These are phyloP conservation scores for Calonectria montana DNA, from an alignment of 2,329 filamentous ascomycete genomes.

Conservation along the genomic window DNA sequence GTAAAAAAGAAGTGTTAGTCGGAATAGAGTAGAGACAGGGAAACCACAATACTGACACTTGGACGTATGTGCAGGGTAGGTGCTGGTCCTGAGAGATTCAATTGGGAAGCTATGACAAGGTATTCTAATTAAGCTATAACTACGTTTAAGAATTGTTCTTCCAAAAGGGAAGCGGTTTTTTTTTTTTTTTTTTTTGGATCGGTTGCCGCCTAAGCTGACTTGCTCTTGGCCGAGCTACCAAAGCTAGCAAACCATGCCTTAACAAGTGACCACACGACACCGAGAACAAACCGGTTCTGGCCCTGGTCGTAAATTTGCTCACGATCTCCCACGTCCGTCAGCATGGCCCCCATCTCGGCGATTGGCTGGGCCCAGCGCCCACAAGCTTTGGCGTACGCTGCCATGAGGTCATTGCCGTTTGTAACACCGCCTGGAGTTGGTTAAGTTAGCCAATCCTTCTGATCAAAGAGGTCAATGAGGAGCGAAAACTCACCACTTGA, in stretches of 20 bases:
- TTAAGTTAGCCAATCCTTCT: neutral
- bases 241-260: constrained; percentile 42
- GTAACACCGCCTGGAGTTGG: constrained; percentile 59
- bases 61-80: no score
- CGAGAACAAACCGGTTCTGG: constrained; percentile 47
- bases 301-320: constrained; percentile 55
- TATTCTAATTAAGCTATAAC: no score
- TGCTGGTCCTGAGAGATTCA: no score
- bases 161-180: neutral
- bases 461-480: neutral
- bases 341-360: constrained; percentile 55
- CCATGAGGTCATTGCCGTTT: constrained; percentile 67
- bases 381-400: constrained; percentile 60
- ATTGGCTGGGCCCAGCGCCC: constrained; percentile 56
- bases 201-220: neutral
- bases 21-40: neutral
- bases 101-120: no score
- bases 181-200: neutral
- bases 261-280: constrained; percentile 52
- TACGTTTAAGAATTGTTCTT: no score
- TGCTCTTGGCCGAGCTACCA: constrained; percentile 11
- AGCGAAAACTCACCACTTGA: constrained; percentile 58
- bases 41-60: neutral
- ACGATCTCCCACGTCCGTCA: constrained; percentile 63
- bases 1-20: no score